phyloP scores from a whole-genome alignment of 345 rosid genomes.

The Salix purpurea region DNA sequence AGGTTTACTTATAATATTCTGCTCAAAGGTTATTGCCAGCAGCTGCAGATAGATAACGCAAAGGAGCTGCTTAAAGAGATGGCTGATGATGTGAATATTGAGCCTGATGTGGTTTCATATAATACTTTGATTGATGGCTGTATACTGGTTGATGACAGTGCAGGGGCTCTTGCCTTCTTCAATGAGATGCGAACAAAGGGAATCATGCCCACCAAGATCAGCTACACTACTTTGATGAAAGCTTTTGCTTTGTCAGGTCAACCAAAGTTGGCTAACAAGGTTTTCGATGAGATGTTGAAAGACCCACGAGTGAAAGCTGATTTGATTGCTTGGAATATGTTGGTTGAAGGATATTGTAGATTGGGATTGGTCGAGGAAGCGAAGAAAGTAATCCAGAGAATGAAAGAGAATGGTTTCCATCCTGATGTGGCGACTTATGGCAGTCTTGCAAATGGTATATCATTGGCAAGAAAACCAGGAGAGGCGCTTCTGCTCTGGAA shows the following conservation, averaged over 20 bases:
- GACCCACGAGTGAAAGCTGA: constrained; percentile 82
- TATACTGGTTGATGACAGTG: constrained; percentile 74
- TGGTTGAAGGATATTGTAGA: constrained; percentile 79
- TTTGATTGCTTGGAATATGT: constrained; percentile 84
- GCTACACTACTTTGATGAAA: constrained; percentile 96
- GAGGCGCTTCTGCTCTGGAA: constrained; percentile 93
- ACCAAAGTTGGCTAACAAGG: constrained; percentile 80
- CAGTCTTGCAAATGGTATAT: constrained; percentile 75
- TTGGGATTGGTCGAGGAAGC: constrained; percentile 80
- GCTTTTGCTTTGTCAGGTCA: constrained; percentile 85
- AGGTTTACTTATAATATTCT: constrained; percentile 80
- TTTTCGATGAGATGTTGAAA: constrained; percentile 79
- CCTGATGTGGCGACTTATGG: constrained; percentile 83
- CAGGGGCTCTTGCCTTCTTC: constrained; percentile 75
- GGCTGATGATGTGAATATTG: constrained; percentile 50
- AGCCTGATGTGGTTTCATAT: constrained; percentile 85
- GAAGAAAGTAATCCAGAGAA: constrained; percentile 53
- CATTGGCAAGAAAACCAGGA: constrained; percentile 88
- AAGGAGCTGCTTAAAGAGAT: constrained; percentile 71
- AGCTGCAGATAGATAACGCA: constrained; percentile 64
- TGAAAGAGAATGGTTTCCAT: constrained; percentile 66
- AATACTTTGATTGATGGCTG: constrained; percentile 88
- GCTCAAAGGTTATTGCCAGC: constrained; percentile 87
- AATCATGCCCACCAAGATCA: constrained; percentile 78
- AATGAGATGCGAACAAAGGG: constrained; percentile 79